Evolutionary conservation across 106 monocot genomes (phyloP), one percentile per base, ranked within the genome.

Genomic region (Apostasia shenzhenica): DNA sequence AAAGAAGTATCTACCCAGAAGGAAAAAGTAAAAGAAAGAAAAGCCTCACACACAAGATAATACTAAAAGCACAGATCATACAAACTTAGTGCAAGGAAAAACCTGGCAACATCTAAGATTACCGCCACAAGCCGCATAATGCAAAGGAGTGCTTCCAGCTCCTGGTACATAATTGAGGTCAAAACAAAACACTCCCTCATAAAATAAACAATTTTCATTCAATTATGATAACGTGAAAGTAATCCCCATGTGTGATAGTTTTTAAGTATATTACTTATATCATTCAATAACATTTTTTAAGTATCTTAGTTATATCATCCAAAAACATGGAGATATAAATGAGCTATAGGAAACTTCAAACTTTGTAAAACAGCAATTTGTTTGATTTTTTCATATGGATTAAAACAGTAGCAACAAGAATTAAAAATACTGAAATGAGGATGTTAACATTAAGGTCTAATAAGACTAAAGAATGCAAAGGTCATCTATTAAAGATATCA

Each of bases 101-200:
- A 7, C 97, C 92, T 99, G 89, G 63, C 92, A 92, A 70, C 97
- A 99, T 77, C 83, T 90, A 9, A 87, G 70, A 75, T 85, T 90
- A 63, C 97, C 97, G 66, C 92, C 92, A 72, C 87, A 92, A 63
- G 89, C 92, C 47, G 92, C 92, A 92, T 89, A 99, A 87, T 99
- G 97, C 80, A 99, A 80, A 48, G 97, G 97, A 65, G 89, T 99
- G 71, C 97, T 92, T 64, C 92, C 92, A 71, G 89, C 81, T 54
- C 97, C 97, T 99, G 84, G 38, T 50, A 68, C 7, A 68, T 70
- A 57, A 43, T 26, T 13, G 38, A 39, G 63, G 61, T 7, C 26
- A 66, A 67, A 45, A 26, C 42, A 62, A 62, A 43, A 45, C 38
- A 4, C 42, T 3, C 11, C 38, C 5, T 45, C 1, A 4, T 59